Conservation (phyloP, 106 monocot genomes). For the Platanthera zijinensis region DNA sequence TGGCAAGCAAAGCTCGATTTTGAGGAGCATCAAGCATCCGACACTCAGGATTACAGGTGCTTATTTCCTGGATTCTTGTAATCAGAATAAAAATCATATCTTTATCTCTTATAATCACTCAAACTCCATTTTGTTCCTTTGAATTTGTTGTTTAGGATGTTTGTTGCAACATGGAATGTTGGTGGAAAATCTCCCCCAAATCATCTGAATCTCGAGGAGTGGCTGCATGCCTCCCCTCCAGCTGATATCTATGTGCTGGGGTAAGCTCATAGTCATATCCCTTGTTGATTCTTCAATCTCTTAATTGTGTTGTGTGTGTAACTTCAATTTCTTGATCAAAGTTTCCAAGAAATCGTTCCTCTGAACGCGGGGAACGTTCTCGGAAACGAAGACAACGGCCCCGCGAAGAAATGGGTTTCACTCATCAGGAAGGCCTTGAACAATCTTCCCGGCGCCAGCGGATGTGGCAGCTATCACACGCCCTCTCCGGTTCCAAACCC, state of each 20-base stretch:
- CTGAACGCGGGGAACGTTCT: slow-evolving; percentile 85
- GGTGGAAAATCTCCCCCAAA: slow-evolving; percentile 70
- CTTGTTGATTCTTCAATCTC: neutral
- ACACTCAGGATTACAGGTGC: slow-evolving; percentile 68
- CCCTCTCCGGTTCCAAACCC: slow-evolving; percentile 58
- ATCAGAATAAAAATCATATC: neutral
- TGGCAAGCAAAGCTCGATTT: slow-evolving; percentile 38
- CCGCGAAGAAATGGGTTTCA: slow-evolving; percentile 74
- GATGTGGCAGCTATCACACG: slow-evolving; percentile 38
- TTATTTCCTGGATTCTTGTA: neutral
- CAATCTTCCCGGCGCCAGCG: slow-evolving; percentile 37
- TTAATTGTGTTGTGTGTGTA: neutral
- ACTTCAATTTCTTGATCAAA: neutral
- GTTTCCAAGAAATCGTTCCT: slow-evolving; percentile 81
- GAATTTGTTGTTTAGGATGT: slow-evolving; percentile 27
- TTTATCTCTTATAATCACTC: neutral
- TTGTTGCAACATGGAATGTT: slow-evolving; percentile 78
- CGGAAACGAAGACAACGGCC: slow-evolving; percentile 67
- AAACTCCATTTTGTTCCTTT: neutral
- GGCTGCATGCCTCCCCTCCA: slow-evolving; percentile 72
- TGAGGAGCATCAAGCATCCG: slow-evolving; percentile 54
- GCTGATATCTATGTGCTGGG: slow-evolving; percentile 76
- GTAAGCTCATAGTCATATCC: slow-evolving; percentile 17
- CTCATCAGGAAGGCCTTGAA: slow-evolving; percentile 64
- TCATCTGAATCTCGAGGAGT: slow-evolving; percentile 59